Base-by-base conservation (phyloP, 441 rosid species). In the Hura crepitans region DNA sequence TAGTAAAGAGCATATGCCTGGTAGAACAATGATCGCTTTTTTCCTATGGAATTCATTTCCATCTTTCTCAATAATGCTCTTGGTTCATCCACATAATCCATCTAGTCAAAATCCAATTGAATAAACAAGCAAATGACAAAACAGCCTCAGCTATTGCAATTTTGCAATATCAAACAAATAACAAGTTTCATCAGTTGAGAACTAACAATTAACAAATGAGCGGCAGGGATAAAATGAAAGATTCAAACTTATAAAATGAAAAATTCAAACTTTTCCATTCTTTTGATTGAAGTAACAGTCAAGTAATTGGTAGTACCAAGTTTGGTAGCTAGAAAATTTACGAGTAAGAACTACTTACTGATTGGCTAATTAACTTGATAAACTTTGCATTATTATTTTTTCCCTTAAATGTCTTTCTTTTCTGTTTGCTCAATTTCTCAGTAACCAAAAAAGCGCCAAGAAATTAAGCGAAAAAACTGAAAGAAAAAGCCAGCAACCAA, bases 41-140 rank as follows among this genome's bases (percentile, higher is more conserved):
- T 79, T 65, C 99, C 99, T 50, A 94, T 86, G 20, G 68, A 65
- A 62, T 88, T 90, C 77, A 72, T 73, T 81, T 92, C 97, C 99
- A 94, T 94, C 31, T 80, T 81, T 70, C 81, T 86, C 78, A 94
- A 73, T 54, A 94, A 73, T 33, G 81, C 68, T 77, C 72, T 89
- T 39, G 97, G 99, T 62, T 94, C 97, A 51, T 85, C 96, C 72
- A 94, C 89, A 74, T 82, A 90, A 79, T 94, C 97, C 99, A 94
- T 91, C 99, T 94, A 76, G 63, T 59, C 83, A 84, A 59, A 62
- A 9, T 64, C 69, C 68, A 55, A 53, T 53, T 60, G 22, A 50
- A 53, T 33, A 8, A 46, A 63, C 8, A n/a, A 67, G 33, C 23
- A n/a, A 68, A 58, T 22, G 11, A 33, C 8, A 31, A 20, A 17